These are phyloP conservation scores for Suhomyces chickasaworum DNA, from an alignment of 1,139 yeast species.

Conservation along the genomic window DNA sequence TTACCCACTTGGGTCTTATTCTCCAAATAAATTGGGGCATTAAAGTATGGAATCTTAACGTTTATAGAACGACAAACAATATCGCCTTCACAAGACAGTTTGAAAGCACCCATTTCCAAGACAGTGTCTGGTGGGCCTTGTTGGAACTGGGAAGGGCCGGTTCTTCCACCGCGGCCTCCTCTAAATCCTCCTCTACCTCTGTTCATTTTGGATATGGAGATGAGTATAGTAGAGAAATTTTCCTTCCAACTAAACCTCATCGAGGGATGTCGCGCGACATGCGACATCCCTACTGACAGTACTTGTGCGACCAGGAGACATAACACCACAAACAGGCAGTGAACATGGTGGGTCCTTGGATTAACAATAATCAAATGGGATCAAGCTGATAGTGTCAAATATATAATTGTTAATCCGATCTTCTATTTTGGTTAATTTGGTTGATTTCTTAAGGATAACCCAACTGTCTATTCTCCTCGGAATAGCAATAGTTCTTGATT, in stretches of 20 bases:
- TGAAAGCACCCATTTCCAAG: constrained; percentile 89
- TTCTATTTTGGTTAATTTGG: too few species aligned
- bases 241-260: constrained; percentile 16
- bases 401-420: too few species aligned
- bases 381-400: too few species aligned
- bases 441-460: too few species aligned
- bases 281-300: constrained; percentile 3
- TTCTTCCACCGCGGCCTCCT: constrained; percentile 40
- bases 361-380: too few species aligned
- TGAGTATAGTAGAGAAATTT: constrained; percentile 16
- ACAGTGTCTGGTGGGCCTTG: constrained; percentile 95
- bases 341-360: too few species aligned
- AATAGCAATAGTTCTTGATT: too few species aligned
- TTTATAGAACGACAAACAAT: constrained; percentile 95
- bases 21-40: constrained; percentile 96
- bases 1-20: constrained; percentile 95
- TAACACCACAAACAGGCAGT: background rate
- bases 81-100: constrained; percentile 96
- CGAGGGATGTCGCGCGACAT: constrained; percentile 13
- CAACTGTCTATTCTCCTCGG: too few species aligned
- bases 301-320: background rate
- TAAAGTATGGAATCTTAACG: constrained; percentile 94
- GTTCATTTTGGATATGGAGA: constrained; percentile 39
- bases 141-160: constrained; percentile 56
- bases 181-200: constrained; percentile 75